phyloP scores from a whole-genome alignment of 2,329 filamentous ascomycete species.

The Tothia fuscella region DNA sequence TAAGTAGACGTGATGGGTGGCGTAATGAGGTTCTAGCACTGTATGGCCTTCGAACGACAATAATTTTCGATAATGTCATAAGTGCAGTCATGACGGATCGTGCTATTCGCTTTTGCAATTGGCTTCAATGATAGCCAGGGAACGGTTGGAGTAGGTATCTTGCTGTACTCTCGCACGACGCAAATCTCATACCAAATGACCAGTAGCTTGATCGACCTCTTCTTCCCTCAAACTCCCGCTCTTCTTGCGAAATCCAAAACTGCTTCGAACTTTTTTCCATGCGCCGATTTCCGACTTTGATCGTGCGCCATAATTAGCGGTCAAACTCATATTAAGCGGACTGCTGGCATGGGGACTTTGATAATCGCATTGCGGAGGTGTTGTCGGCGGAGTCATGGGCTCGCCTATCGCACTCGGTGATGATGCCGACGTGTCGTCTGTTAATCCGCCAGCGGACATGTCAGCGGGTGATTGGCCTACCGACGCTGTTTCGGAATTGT shows the following conservation, averaged over 20 bases:
- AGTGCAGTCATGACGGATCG: no score
- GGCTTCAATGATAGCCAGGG: no score
- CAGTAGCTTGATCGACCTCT: conserved; percentile 7
- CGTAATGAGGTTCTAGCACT: no score
- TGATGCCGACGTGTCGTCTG: conserved; percentile 50
- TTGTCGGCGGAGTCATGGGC: conserved; percentile 63
- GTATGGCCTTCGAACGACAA: no score
- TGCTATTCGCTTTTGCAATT: no score
- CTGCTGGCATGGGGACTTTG: neutral
- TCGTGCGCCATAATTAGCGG: neutral
- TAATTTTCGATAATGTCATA: no score
- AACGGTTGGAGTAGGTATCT: no score
- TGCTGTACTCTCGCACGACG: no score
- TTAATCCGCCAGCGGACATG: conserved; percentile 34
- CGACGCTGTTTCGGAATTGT: conserved; percentile 19
- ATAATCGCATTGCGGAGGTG: conserved; percentile 40
- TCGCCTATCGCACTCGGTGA: conserved; percentile 38
- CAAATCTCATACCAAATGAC: no score
- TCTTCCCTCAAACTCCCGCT: conserved; percentile 8
- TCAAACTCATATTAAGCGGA: no score
- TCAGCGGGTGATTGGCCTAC: conserved; percentile 17
- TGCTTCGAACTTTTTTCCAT: conserved; percentile 12
- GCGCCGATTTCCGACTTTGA: neutral
- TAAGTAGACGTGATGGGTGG: no score
- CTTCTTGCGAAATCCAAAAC: conserved; percentile 11